Conservation (phyloP, 2,329 filamentous ascomycete species). For the Venturia aucupariae region DNA sequence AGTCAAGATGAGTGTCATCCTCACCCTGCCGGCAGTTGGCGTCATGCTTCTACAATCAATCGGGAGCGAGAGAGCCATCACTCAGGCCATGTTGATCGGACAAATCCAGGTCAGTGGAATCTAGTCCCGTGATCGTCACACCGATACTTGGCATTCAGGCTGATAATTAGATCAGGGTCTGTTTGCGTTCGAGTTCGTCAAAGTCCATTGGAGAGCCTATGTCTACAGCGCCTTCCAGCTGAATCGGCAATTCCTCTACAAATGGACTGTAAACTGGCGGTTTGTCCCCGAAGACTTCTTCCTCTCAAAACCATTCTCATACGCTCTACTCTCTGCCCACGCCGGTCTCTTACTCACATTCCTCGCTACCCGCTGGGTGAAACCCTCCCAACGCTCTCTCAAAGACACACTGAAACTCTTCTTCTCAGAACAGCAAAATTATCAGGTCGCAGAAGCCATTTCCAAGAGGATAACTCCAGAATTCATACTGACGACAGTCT, state of each 20-base stretch:
- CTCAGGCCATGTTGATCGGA: slow-evolving; percentile 60
- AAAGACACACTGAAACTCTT: slow-evolving; percentile 44
- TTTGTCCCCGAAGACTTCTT: slow-evolving; percentile 83
- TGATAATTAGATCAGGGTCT: slow-evolving; percentile 32
- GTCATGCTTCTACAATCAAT: slow-evolving; percentile 65
- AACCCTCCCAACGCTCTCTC: slow-evolving; percentile 52
- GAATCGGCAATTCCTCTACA: slow-evolving; percentile 83
- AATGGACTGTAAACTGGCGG: slow-evolving; percentile 99
- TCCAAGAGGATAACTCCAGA: slow-evolving; percentile 52
- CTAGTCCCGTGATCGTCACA: background rate
- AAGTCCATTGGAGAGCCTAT: slow-evolving; percentile 59
- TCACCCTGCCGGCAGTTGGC: slow-evolving; percentile 73
- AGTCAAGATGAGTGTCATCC: slow-evolving; percentile 89
- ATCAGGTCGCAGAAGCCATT: slow-evolving; percentile 28
- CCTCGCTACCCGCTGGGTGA: slow-evolving; percentile 59
- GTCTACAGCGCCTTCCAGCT: slow-evolving; percentile 80
- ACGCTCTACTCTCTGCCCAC: slow-evolving; percentile 58
- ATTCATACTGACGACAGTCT: slow-evolving; percentile 67
- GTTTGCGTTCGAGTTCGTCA: slow-evolving; percentile 59
- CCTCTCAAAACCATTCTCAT: slow-evolving; percentile 59
- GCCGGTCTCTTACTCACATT: slow-evolving; percentile 57
- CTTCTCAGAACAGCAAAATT: slow-evolving; percentile 19
- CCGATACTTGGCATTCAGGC: background rate
- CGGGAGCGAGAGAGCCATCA: slow-evolving; percentile 56
- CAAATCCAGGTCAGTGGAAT: slow-evolving; percentile 60